phyloP scores from a whole-genome alignment of 1,139 yeast species.

The Geotrichum candidum region DNA sequence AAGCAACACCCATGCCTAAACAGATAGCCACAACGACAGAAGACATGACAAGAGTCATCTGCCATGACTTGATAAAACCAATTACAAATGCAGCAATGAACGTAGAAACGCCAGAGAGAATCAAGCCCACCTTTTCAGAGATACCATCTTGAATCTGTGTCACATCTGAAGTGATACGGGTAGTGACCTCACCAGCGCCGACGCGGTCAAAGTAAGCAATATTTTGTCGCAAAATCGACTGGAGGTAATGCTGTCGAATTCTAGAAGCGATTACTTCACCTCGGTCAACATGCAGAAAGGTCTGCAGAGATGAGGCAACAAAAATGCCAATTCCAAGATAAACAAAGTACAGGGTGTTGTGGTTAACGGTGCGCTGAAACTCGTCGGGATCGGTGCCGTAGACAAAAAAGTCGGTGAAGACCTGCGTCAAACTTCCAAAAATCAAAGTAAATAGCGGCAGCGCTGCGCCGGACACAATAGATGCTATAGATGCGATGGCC shows the following conservation, averaged over 20 bases:
- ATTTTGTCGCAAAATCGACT: constrained; percentile 39
- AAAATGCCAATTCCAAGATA: constrained; percentile 39
- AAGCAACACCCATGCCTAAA: constrained; percentile 31
- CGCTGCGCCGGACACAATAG: constrained; percentile 38
- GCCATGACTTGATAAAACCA: constrained; percentile 39
- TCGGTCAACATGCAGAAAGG: constrained; percentile 36
- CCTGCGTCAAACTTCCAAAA: constrained; percentile 37
- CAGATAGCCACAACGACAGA: constrained; percentile 35
- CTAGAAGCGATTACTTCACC: constrained; percentile 41
- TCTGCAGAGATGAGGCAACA: constrained; percentile 32
- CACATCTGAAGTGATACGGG: constrained; percentile 42
- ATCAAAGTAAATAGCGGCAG: constrained; percentile 39
- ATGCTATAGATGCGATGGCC: constrained; percentile 29
- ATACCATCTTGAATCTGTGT: constrained; percentile 41
- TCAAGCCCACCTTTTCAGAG: constrained; percentile 41
- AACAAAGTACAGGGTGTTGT: constrained; percentile 36
- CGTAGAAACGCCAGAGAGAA: constrained; percentile 36
- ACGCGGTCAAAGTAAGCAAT: constrained; percentile 42
- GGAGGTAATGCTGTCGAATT: constrained; percentile 37
- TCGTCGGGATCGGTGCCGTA: constrained; percentile 26
- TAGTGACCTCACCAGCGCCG: constrained; percentile 43
- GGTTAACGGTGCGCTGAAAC: constrained; percentile 34
- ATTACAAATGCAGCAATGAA: constrained; percentile 40
- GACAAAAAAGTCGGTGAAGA: constrained; percentile 34
- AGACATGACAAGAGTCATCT: constrained; percentile 36